phyloP scores from a whole-genome alignment of 208 protist genomes.

The Entamoeba dispar region DNA sequence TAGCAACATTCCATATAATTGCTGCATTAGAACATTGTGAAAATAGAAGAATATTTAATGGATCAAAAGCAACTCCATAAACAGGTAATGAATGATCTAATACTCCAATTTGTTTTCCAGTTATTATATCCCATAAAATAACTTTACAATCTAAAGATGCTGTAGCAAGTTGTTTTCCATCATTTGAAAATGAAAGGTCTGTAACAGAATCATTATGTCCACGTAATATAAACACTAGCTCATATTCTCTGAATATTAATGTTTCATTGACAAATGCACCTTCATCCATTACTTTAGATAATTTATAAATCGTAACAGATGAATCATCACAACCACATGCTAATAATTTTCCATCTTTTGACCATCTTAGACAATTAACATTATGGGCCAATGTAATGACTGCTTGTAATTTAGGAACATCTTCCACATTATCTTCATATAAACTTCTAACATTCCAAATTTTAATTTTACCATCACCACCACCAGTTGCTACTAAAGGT shows the following conservation, averaged over 20 bases:
- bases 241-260: not conserved
- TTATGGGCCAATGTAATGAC: not conserved
- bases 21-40: not conserved
- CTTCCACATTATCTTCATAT: not conserved
- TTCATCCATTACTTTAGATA: not conserved
- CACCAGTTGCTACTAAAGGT: not conserved
- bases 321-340: not conserved
- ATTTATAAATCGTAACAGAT: not conserved
- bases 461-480: not conserved
- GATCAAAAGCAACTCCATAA: not conserved
- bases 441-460: not conserved
- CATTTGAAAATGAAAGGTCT: not conserved
- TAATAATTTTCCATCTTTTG: not conserved
- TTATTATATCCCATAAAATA: not conserved
- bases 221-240: not conserved
- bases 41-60: not conserved
- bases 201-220: not conserved
- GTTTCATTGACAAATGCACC: not conserved
- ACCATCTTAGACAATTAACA: not conserved
- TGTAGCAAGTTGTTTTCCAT: not conserved
- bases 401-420: not conserved
- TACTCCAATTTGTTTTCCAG: not conserved
- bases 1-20: not conserved
- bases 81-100: not conserved
- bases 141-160: not conserved